A percentile compares a stretch with the other conserved stretches of the same genome.
Evolutionary conservation across 2,329 filamentous ascomycete genomes (phyloP).

Genomic region (Alternaria infectoria): DNA sequence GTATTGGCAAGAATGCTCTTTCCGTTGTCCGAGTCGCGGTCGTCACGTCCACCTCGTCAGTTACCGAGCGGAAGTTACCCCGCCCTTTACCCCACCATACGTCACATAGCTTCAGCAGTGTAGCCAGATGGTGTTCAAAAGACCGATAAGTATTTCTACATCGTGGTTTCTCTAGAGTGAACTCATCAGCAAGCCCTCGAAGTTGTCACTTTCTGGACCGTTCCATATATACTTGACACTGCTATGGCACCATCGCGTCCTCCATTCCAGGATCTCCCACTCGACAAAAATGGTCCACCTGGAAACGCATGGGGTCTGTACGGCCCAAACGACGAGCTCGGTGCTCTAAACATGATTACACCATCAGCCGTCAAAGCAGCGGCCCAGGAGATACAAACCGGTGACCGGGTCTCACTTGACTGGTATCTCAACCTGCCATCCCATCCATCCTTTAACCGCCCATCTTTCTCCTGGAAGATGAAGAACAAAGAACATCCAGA

Average conservation of each 20-base stretch:
- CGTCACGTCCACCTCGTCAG: neutral
- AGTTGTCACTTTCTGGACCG: neutral
- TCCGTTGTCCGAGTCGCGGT: neutral
- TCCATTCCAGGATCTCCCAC: constrained; percentile 57
- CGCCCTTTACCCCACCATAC: constrained; percentile 29
- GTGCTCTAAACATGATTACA: constrained; percentile 63
- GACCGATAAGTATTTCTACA: neutral
- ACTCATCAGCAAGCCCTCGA: neutral
- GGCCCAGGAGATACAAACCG: constrained; percentile 54
- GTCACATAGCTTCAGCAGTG: constrained; percentile 18
- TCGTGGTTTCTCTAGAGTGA: neutral
- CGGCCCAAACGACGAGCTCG: constrained; percentile 58
- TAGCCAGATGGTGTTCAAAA: neutral
- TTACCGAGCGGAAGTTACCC: constrained; percentile 22
- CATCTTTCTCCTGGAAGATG: constrained; percentile 38
- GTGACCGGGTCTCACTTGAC: constrained; percentile 48
- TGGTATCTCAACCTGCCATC: constrained; percentile 51
- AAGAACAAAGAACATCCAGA: constrained; percentile 35
- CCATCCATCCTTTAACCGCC: constrained; percentile 47
- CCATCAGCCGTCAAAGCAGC: constrained; percentile 52
- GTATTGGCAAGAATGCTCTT: neutral
- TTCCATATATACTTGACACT: neutral
- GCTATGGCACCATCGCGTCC: constrained; percentile 34
- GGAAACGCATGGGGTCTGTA: constrained; percentile 66
- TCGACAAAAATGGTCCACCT: constrained; percentile 57